Evolutionary conservation across 345 rosid species (phyloP).

Genomic region (Nephelium lappaceum): DNA sequence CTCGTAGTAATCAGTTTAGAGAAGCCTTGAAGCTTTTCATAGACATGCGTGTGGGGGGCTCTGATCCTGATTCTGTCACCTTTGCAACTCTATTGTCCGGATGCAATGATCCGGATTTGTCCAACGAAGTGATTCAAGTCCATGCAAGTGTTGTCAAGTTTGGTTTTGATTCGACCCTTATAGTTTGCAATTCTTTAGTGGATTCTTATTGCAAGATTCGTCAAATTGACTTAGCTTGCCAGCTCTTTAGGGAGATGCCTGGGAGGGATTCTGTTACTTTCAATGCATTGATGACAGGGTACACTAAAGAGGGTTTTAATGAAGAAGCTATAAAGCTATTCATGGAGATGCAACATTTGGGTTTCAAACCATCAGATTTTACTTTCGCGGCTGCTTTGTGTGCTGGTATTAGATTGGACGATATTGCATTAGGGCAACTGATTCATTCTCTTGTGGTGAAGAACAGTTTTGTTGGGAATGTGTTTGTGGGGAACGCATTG

Average conservation of each 20-base stretch:
- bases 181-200: constrained; percentile 68
- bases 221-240: constrained; percentile 47
- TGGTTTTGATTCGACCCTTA: constrained; percentile 46
- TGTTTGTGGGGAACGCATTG: constrained; percentile 83
- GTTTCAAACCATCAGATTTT: constrained; percentile 74
- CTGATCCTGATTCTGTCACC: constrained; percentile 67
- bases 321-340: constrained; percentile 59
- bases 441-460: constrained; percentile 63
- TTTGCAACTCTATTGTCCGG: constrained; percentile 73
- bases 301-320: constrained; percentile 56
- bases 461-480: constrained; percentile 56
- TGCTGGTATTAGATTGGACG: constrained; percentile 61
- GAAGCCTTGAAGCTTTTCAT: constrained; percentile 65
- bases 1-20: constrained; percentile 36
- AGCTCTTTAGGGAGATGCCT: constrained; percentile 51
- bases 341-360: constrained; percentile 54
- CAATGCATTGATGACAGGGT: constrained; percentile 78
- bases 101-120: constrained; percentile 36
- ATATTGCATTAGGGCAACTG: constrained; percentile 56
- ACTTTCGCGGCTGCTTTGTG: constrained; percentile 72
- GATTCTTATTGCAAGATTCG: constrained; percentile 72
- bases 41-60: constrained; percentile 50
- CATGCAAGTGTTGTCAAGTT: constrained; percentile 58
- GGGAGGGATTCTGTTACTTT: constrained; percentile 68
- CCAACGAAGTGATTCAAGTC: constrained; percentile 47